A percentile compares a stretch with the other conserved stretches of the same genome.
These are phyloP conservation scores for Grosmannia huntii DNA, from an alignment of 2,329 filamentous ascomycete genomes.

Conservation along the genomic window DNA sequence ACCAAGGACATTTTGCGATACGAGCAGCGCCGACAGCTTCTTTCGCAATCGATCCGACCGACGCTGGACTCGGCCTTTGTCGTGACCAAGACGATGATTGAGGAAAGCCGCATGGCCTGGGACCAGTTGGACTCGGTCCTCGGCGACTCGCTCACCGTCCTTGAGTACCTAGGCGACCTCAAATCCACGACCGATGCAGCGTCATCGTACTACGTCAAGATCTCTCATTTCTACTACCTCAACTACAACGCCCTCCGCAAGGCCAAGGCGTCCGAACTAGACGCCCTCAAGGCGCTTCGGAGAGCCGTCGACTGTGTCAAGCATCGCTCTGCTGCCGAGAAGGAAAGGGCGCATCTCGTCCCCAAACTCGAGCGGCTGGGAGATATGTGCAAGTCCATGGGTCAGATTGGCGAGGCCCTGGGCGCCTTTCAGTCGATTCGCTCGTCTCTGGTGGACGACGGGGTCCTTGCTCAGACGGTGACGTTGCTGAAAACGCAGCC, in stretches of 20 bases:
- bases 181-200: constrained; percentile 16
- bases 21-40: constrained; percentile 43
- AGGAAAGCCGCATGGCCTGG: constrained; percentile 36
- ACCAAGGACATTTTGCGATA: constrained; percentile 48
- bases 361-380: constrained; percentile 56
- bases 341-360: constrained; percentile 44
- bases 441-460: constrained; percentile 45
- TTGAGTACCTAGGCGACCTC: constrained; percentile 36
- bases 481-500: constrained; percentile 34
- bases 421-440: constrained; percentile 48
- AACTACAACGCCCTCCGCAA: constrained; percentile 41
- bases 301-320: constrained; percentile 52
- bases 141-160: constrained; percentile 39
- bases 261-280: constrained; percentile 18
- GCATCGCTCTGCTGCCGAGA: constrained; percentile 38
- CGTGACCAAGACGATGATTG: constrained; percentile 39
- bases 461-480: constrained; percentile 41
- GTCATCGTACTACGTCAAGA: constrained; percentile 43
- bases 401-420: constrained; percentile 43
- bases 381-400: constrained; percentile 41
- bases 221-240: constrained; percentile 62
- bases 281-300: constrained; percentile 43
- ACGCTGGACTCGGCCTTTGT: constrained; percentile 49
- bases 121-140: constrained; percentile 42
- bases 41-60: constrained; percentile 39